Conservation (phyloP, 257 asterid species). For the Primulina eburnea region DNA sequence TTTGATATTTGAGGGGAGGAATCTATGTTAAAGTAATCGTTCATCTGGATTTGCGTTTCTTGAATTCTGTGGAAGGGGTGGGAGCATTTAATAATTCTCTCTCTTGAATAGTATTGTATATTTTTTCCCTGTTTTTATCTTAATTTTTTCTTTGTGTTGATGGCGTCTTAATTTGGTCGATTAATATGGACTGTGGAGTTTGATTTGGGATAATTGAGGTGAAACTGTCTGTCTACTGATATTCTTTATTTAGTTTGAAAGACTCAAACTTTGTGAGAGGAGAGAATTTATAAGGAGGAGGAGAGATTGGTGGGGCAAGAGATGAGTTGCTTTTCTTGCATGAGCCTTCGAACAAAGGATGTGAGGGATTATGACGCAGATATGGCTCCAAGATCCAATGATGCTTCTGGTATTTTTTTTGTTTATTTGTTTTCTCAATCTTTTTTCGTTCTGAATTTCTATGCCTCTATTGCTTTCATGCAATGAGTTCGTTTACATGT, state of each 20-base stretch:
- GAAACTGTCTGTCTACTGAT: slow-evolving; percentile 19
- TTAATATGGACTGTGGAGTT: slow-evolving; percentile 11
- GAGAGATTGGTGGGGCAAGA: slow-evolving; percentile 1
- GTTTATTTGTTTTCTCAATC: not conserved
- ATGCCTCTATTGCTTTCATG: slow-evolving; percentile 9
- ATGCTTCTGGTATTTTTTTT: slow-evolving; percentile 41
- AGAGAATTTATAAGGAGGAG: not conserved
- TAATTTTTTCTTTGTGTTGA: not conserved
- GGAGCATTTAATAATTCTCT: slow-evolving; percentile 34
- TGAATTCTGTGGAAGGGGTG: slow-evolving; percentile 11
- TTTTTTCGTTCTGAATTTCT: not conserved
- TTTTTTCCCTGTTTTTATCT: not conserved
- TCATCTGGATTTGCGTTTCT: slow-evolving; percentile 26
- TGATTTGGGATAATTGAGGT: slow-evolving; percentile 24
- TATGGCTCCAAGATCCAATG: slow-evolving; percentile 39
- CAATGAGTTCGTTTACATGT: slow-evolving; percentile 6
- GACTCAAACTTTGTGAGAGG: slow-evolving; percentile 16
- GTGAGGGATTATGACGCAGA: slow-evolving; percentile 57
- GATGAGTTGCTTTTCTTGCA: slow-evolving; percentile 85
- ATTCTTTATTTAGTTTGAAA: slow-evolving; percentile 22
- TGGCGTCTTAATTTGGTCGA: slow-evolving; percentile 11
- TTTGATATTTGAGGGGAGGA: not conserved
- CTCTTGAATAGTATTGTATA: slow-evolving; percentile 21
- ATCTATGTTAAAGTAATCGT: slow-evolving; percentile 17
- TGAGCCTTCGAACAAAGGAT: slow-evolving; percentile 49